Conservation (phyloP, 169 alveolate species). For the Plasmodium cynomolgi region DNA sequence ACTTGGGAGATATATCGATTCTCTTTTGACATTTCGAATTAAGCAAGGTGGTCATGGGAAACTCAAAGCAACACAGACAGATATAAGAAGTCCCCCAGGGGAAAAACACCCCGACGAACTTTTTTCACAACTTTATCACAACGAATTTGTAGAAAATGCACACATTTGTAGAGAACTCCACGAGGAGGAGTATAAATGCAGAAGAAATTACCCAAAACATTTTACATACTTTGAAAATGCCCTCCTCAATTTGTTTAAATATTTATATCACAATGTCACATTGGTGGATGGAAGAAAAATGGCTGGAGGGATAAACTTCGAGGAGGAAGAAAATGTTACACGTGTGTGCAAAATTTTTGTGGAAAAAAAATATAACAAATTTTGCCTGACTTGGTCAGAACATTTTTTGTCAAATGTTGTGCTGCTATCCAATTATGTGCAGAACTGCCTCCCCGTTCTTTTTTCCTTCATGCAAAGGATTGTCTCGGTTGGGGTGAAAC, state of each 20-base stretch:
- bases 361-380: conserved; percentile 16
- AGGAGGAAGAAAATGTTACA: background rate
- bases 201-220: background rate
- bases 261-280: background rate
- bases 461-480: conserved; percentile 41
- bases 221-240: conserved; percentile 53
- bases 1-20: conserved; percentile 31
- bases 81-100: background rate
- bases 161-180: background rate
- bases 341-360: background rate
- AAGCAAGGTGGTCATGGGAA: background rate
- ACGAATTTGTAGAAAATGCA: conserved; percentile 30
- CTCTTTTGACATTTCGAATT: conserved; percentile 35
- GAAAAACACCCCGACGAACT: conserved; percentile 1
- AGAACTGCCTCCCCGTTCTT: conserved; percentile 47
- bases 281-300: background rate
- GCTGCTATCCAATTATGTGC: conserved; percentile 42
- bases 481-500: background rate
- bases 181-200: conserved; percentile 17
- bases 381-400: conserved; percentile 12
- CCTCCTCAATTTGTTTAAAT: conserved; percentile 12
- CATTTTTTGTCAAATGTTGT: conserved; percentile 61
- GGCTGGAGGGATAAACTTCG: background rate
- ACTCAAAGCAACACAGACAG: background rate
- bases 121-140: conserved; percentile 16